Evolutionary conservation across 768 basidiomycete species (phyloP), one percentile per base, ranked within the genome.

Genomic region (Dentipellis fragilis): DNA sequence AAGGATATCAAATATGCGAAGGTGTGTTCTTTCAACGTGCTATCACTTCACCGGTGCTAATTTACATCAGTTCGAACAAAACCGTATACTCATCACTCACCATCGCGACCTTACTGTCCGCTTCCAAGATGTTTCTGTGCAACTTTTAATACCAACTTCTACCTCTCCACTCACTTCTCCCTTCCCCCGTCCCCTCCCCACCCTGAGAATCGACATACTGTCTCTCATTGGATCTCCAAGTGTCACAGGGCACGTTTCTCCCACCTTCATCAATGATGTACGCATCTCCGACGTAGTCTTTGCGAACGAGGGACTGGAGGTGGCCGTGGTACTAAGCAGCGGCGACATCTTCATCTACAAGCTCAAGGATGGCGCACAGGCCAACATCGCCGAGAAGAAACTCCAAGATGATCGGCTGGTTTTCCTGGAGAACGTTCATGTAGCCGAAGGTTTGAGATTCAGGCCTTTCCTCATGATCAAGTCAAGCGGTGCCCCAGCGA

Each of bases 81-180:
- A 76, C 61, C 80, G 87, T 19, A 66, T 93, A 4, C 68, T 89
- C 17, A 67, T 87, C 2, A 86, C 85, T 0, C 73, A 72, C 54
- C 82, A 88, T 63, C 69, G 71, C 10, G 83, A 92, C 65, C 71
- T 83, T 17, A 78, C 76, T 4, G 69, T 93, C 17, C 79, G 77
- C 54, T 87, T 93, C 67, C 80, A 81, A 60, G 91, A 95, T 66
- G 67, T 84, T 42, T 89, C 88, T 54, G 76, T 81, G 4, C 83
- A 86, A 29, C 73, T 91, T 2, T 69, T 90, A 3, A 70, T 80
- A 37, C 69, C 70, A 48, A 63, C 71, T 4, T 67, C 69, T 6
- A 72, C 75, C 3, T 71, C 73, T 10, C 80, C 85, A 3, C 66
- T 90, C 1, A 69, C 76, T 22, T 72, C 76, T 53, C 75, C 82